A percentile compares a stretch with the other conserved stretches of the same genome.
Conservation (phyloP, 2,329 filamentous ascomycete species). For the Emmonsia crescens region DNA sequence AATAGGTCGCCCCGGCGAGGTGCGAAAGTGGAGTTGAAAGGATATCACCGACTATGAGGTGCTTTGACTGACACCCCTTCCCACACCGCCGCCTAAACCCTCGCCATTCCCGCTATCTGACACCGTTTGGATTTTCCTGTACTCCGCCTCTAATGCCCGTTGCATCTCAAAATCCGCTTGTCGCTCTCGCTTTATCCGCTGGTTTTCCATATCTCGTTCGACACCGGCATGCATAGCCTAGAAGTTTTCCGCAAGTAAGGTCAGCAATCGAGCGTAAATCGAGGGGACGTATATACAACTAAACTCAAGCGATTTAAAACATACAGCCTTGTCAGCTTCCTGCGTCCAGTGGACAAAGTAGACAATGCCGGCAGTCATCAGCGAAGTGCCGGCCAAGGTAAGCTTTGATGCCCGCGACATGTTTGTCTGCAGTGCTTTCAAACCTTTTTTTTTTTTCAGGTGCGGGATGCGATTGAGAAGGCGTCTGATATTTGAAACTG, state of each 20-base stretch:
- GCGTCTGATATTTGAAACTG: not conserved
- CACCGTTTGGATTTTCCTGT: constrained; percentile 78
- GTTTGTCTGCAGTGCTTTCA: not conserved
- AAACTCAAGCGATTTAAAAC: constrained; percentile 20
- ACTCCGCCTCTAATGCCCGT: constrained; percentile 71
- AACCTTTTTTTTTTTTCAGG: not conserved
- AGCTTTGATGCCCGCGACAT: constrained; percentile 91
- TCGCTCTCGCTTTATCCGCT: constrained; percentile 78
- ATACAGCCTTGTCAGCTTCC: constrained; percentile 67
- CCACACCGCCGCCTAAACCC: not conserved
- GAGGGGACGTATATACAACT: not conserved
- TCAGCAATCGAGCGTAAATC: not conserved
- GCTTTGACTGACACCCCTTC: not conserved
- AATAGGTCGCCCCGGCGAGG: not conserved
- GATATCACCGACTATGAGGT: not conserved
- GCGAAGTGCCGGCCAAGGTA: constrained; percentile 66
- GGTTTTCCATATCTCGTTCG: constrained; percentile 87
- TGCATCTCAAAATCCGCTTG: constrained; percentile 95
- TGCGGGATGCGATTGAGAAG: not conserved
- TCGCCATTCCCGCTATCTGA: constrained; percentile 34
- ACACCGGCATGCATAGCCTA: constrained; percentile 92
- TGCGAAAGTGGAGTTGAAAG: not conserved
- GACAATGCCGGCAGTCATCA: constrained; percentile 66
- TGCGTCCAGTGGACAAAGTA: constrained; percentile 85
- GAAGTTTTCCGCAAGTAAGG: constrained; percentile 10